Evolutionary conservation across 2,329 filamentous ascomycete genomes (phyloP).

Genomic region (Monilinia aucupariae): DNA sequence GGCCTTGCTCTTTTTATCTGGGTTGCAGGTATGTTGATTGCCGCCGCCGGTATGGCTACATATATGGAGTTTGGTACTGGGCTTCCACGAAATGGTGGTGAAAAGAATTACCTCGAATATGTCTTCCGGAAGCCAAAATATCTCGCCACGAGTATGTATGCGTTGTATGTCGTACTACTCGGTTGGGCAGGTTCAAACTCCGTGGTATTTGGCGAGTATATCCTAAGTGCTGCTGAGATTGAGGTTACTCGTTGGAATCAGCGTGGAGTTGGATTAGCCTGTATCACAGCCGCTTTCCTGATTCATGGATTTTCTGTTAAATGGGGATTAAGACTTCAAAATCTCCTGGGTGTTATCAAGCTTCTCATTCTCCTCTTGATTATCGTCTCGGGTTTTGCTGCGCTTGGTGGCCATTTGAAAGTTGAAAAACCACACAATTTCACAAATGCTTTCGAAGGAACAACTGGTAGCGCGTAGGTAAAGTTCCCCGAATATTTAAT

Average conservation of each 20-base stretch:
- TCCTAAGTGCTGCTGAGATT: constrained; percentile 58
- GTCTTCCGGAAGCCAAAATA: constrained; percentile 57
- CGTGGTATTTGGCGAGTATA: constrained; percentile 66
- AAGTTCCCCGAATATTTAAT: neutral
- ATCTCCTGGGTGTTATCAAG: constrained; percentile 60
- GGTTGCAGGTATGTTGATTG: constrained; percentile 57
- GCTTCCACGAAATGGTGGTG: constrained; percentile 58
- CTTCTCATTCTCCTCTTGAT: constrained; percentile 61
- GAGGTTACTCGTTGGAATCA: constrained; percentile 63
- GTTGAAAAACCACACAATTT: constrained; percentile 60
- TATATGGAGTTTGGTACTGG: constrained; percentile 63
- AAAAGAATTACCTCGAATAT: constrained; percentile 64
- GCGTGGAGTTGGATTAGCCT: constrained; percentile 59
- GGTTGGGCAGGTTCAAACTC: constrained; percentile 63
- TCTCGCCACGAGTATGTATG: constrained; percentile 55
- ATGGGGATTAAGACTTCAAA: constrained; percentile 63
- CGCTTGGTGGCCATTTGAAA: constrained; percentile 55
- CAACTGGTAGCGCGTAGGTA: constrained; percentile 53
- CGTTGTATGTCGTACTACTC: constrained; percentile 56
- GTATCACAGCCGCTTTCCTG: constrained; percentile 58
- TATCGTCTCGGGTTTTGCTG: constrained; percentile 49
- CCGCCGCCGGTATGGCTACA: constrained; percentile 56
- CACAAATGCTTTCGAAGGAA: constrained; percentile 57
- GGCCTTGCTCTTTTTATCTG: constrained; percentile 59
- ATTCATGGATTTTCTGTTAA: constrained; percentile 60